Evolutionary conservation across 176 grass and related monocot genomes (phyloP), one percentile per base, ranked within the genome.

Genomic region (Phyllostachys edulis): DNA sequence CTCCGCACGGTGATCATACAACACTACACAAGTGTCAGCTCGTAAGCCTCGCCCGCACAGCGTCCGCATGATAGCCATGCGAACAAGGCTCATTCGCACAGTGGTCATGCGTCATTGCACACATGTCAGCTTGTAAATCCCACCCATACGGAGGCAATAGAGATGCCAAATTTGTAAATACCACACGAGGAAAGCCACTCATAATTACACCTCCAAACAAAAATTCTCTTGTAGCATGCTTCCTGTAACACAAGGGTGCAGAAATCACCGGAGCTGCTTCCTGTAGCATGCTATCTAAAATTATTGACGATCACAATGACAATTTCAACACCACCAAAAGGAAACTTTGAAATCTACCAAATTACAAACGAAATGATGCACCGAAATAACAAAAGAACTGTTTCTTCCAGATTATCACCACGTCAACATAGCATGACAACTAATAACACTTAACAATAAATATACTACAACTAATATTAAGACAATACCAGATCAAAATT

Each of bases 401-500:
- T 46, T 47, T 49, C 29, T 24, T 74, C 10, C 4, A 51, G 45
- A 27, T 76, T 56, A 84, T 67, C 82, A 75, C 81, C 59, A 66
- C 17, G 8, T 67, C 62, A 67, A 76, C 82, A 76, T 76, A 77
- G 39, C 37, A 85, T 17, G n/a, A 9, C 73, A 85, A 56, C 27
- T 44, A 27, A 59, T 29, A 73, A 73, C 70, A 50, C 24, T 32
- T 32, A 73, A 15, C 67, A 77, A 67, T 37, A 45, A 69, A 69
- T 77, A 57, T 75, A 66, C 71, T 75, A 84, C 56, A 64, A 45
- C 69, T 45, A 84, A n/a, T 1, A 67, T 44, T 3, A 38, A 67
- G 47, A 47, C 49, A 46, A 52, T 37, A 66, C 20, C 37, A 45
- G 26, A 84, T 67, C 87, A 88, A 84, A 84, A 84, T 66, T 88